Evolutionary conservation across 108 stramenopile genomes (phyloP).

Genomic region (Fragilariopsis cylindrus): DNA sequence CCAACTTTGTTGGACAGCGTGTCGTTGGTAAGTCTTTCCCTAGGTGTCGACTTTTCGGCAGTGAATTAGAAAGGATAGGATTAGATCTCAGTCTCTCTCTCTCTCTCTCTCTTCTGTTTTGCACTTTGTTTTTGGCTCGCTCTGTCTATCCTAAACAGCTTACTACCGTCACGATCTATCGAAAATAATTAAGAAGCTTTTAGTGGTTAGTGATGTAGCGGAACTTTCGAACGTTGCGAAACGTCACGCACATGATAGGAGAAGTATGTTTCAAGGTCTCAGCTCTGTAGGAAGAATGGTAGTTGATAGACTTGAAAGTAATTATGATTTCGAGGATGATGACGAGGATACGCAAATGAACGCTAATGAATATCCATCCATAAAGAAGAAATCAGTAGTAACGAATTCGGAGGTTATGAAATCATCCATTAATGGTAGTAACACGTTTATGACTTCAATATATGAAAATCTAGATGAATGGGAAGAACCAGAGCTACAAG

Average conservation of each 20-base stretch:
- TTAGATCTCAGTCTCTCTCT: background rate
- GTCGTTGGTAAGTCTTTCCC: slow-evolving; percentile 27
- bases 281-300: slow-evolving; percentile 6
- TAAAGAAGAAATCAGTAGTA: background rate
- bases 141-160: slow-evolving; percentile 2
- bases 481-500: slow-evolving; percentile 34
- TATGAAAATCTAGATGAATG: slow-evolving; percentile 32
- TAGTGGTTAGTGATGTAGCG: slow-evolving; percentile 22
- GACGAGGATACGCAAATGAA: background rate
- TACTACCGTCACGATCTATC: slow-evolving; percentile 25
- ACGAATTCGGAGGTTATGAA: background rate
- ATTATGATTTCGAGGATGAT: background rate
- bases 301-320: background rate
- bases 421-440: background rate
- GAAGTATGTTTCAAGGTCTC: background rate
- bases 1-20: slow-evolving; percentile 27
- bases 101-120: background rate
- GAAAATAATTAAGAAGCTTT: slow-evolving; percentile 19
- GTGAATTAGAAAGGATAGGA: no score
- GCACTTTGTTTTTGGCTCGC: no score
- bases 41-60: background rate
- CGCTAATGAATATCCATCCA: background rate
- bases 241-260: background rate
- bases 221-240: background rate
- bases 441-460: slow-evolving; percentile 2